phyloP scores from a whole-genome alignment of 768 basidiomycete genomes.

The Mycena galopus region DNA sequence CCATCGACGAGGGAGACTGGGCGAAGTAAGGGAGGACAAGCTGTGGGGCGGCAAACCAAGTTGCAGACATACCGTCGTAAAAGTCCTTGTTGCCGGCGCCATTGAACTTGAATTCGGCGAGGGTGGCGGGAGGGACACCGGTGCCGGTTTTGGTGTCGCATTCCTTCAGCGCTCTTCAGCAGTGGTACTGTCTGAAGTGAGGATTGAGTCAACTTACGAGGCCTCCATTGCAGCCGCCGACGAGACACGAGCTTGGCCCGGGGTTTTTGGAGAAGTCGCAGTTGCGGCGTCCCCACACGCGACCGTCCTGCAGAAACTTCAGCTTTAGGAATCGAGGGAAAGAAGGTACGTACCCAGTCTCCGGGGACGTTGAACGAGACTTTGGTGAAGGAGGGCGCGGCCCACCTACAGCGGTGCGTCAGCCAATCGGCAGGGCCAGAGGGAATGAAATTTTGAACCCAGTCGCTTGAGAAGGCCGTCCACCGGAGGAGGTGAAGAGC shows the following conservation, averaged over 20 bases:
- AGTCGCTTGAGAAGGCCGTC: background rate
- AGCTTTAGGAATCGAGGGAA: too few relatives aligned
- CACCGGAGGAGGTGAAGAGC: background rate
- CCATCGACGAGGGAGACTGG: slow-evolving; percentile 51
- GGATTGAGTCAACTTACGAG: background rate
- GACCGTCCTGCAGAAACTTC: background rate
- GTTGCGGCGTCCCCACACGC: background rate
- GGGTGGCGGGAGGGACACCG: slow-evolving; percentile 40
- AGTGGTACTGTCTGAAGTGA: background rate
- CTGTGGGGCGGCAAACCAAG: background rate
- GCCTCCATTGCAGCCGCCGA: background rate
- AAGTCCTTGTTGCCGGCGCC: background rate
- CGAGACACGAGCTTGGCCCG: background rate
- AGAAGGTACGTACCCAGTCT: too few relatives aligned
- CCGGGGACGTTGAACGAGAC: too few relatives aligned
- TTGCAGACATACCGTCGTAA: background rate
- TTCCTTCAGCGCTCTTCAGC: background rate
- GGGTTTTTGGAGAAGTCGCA: background rate
- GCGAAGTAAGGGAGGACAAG: background rate
- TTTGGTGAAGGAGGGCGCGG: too few relatives aligned
- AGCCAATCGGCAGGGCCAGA: background rate
- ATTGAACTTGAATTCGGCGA: background rate
- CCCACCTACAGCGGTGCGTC: background rate
- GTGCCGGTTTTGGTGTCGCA: background rate
- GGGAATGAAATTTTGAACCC: background rate